phyloP scores from a whole-genome alignment of 2,329 filamentous ascomycete genomes.

The Clonostachys solani region DNA sequence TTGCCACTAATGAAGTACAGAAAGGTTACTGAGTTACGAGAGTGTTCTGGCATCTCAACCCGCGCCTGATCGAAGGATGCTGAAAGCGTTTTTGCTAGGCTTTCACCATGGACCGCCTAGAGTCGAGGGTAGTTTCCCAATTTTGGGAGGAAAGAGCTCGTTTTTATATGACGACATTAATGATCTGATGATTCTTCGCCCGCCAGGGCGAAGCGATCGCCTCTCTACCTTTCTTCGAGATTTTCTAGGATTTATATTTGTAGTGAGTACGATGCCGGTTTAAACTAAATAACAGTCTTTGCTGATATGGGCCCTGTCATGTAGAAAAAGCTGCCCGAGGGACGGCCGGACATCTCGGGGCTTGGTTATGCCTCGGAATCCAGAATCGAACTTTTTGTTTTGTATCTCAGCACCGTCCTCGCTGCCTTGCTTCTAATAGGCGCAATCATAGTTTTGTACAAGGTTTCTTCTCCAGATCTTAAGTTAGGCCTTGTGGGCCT shows the following conservation, averaged over 20 bases:
- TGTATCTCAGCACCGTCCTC: background rate
- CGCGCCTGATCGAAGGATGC: background rate
- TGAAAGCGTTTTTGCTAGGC: background rate
- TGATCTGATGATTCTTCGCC: background rate
- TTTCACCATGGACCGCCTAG: background rate
- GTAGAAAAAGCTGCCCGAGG: background rate
- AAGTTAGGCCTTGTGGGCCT: slow-evolving; percentile 29
- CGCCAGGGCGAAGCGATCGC: background rate
- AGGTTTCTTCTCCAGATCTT: background rate
- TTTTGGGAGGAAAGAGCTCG: background rate
- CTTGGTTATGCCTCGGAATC: background rate
- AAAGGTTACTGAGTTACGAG: background rate
- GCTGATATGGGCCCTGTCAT: background rate
- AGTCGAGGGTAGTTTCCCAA: background rate
- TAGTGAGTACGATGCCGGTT: background rate
- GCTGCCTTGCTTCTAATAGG: slow-evolving; percentile 2
- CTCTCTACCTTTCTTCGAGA: background rate
- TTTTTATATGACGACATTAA: background rate
- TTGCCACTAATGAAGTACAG: background rate
- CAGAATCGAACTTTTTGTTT: background rate
- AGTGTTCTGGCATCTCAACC: background rate
- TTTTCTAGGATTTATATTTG: background rate
- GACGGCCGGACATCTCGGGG: background rate
- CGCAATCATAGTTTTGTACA: slow-evolving; percentile 1
- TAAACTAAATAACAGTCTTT: too few relatives aligned